A percentile compares a stretch with the other conserved stretches of the same genome.
Evolutionary conservation across 345 rosid genomes (phyloP).

Genomic region (Citrus sp.): DNA sequence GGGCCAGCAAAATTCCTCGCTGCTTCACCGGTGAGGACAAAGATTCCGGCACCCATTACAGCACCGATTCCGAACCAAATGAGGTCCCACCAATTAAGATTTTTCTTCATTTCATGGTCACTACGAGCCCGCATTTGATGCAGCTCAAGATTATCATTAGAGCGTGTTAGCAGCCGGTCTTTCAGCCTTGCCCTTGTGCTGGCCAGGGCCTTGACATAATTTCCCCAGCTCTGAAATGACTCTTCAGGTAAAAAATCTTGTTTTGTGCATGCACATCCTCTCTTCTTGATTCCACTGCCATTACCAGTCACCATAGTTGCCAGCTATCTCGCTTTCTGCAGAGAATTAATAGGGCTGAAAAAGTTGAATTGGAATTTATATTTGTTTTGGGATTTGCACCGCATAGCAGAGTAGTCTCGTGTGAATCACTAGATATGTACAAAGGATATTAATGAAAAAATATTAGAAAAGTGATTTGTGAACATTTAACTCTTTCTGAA

Average conservation of each 20-base stretch:
- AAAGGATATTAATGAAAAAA: neutral
- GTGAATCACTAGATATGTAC: neutral
- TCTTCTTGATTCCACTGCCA: conserved; percentile 15
- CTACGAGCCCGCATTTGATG: conserved; percentile 46
- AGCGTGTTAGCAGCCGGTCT: conserved; percentile 48
- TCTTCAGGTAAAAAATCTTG: conserved; percentile 60
- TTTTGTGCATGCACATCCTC: conserved; percentile 31
- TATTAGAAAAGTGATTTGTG: neutral
- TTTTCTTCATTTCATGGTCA: conserved; percentile 51
- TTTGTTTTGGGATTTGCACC: neutral
- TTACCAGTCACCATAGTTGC: conserved; percentile 17
- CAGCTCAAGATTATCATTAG: conserved; percentile 46
- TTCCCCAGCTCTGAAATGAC: conserved; percentile 54
- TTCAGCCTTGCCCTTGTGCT: conserved; percentile 50
- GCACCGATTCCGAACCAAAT: conserved; percentile 65
- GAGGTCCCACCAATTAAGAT: conserved; percentile 64
- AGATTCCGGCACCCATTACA: conserved; percentile 62
- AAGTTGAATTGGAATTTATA: neutral
- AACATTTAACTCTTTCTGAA: neutral
- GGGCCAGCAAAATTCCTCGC: conserved; percentile 50
- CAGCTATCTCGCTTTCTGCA: neutral
- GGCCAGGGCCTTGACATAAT: conserved; percentile 46
- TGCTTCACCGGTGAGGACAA: conserved; percentile 64
- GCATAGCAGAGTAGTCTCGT: too few species aligned
- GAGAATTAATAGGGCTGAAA: neutral